Base-by-base conservation (phyloP, 2,329 filamentous ascomycete genomes). In the Colletotrichum falcatum region DNA sequence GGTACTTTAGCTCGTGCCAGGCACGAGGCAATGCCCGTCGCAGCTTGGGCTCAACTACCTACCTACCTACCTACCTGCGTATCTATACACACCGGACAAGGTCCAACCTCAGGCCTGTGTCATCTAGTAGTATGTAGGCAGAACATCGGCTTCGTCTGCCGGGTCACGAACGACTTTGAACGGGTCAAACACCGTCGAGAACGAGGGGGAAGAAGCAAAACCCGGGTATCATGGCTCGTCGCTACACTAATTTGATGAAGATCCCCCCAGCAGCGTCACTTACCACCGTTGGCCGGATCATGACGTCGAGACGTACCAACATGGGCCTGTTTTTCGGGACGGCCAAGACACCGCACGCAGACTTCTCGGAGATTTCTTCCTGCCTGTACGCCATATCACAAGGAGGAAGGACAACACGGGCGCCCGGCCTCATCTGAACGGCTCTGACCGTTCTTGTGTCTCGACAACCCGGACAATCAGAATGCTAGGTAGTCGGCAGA, bases 151-250 rank as follows among this genome's bases (percentile, higher is more conserved):
- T 42, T 35, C 9, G 37, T 39, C 59, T 28, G 42, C 20, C 33
- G 26, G 42, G 54, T 35, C n/a, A 23, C 30, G 16, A 35, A 20
- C 39, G 58, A 23, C 18, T 48, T 48, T 39, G 23, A 46, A 46
- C 20, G 60, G 44, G 61, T 46, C n/a, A 49, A 63, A 66, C 51
- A 33, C 49, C 56, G 56, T 55, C 62, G 62, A 70, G 56, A 66
- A 70, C 66, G 60, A 65, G 56, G 33, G 20, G 46, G 33, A 46
- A 33, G n/a, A n/a, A n/a, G n/a, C n/a, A n/a, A n/a, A n/a, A n/a
- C n/a, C n/a, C n/a, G n/a, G n/a, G n/a, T n/a, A n/a, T n/a, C 35
- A 42, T 42, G 39, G 14, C 16, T 42, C 39, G 39, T 42, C 39
- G 39, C 16, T 42, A 42, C 39, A 16, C 16, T 42, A 42, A 42